Conservation (phyloP, 371 early-diverging fungal species). For the Mycotypha africana region DNA sequence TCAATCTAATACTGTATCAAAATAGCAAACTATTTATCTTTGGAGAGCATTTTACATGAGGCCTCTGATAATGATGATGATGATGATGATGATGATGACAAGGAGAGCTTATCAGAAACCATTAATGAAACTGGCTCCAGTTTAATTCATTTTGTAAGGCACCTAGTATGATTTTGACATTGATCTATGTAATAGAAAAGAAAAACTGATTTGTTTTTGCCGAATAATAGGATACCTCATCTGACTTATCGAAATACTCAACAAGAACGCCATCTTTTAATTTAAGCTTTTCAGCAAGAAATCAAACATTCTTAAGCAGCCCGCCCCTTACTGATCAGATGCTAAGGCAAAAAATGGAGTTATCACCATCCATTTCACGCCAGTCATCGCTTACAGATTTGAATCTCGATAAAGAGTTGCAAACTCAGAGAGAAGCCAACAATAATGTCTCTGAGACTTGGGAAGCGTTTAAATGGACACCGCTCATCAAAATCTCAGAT, state of each 20-base stretch:
- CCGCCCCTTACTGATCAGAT: conserved; percentile 3
- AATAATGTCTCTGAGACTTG: too few species aligned
- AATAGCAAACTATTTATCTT: conserved; percentile 40
- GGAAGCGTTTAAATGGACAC: conserved; percentile 76
- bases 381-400: conserved; percentile 14
- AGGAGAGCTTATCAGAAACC: conserved; percentile 10
- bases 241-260: conserved; percentile 10
- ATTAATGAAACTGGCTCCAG: conserved; percentile 34
- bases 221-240: too few species aligned
- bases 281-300: too few species aligned
- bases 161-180: too few species aligned
- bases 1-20: not conserved
- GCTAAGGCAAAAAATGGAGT: conserved; percentile 12
- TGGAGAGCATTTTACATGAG: conserved; percentile 53
- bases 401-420: too few species aligned
- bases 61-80: conserved; percentile 38
- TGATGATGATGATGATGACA: conserved; percentile 31
- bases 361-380: conserved; percentile 3
- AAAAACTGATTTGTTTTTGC: too few species aligned
- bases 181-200: too few species aligned
- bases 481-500: conserved; percentile 59
- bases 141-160: conserved; percentile 30
- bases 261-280: conserved; percentile 11
- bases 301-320: conserved; percentile 1
- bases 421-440: too few species aligned